Percentiles rank a stretch among this genome's conserved stretches.
phyloP scores from a whole-genome alignment of 208 protist genomes.

The Herpetomonas samuelpessoai region DNA sequence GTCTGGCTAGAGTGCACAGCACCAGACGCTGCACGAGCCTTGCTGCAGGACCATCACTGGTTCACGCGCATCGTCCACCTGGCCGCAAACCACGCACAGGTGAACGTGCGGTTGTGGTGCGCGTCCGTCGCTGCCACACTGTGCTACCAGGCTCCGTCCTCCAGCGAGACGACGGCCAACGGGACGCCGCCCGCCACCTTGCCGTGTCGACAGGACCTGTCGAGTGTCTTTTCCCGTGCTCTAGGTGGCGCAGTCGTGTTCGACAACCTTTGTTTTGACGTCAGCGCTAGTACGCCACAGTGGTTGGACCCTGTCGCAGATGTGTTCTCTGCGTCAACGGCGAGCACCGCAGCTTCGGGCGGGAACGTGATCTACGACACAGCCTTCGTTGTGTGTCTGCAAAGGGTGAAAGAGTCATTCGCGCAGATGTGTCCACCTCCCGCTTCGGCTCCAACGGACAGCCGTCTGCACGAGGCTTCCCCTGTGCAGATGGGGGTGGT shows the following conservation, averaged over 20 bases:
- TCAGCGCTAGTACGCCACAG: conserved; percentile 45
- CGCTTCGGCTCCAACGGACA: too few species aligned
- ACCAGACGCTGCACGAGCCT: conserved; percentile 15
- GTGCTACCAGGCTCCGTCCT: conserved; percentile 20
- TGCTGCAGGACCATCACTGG: conserved; percentile 42
- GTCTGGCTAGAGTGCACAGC: conserved; percentile 27
- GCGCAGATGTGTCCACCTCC: conserved; percentile 11
- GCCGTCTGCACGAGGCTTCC: too few species aligned
- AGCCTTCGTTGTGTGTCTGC: conserved; percentile 19
- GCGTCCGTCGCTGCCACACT: conserved; percentile 49
- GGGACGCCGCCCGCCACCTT: too few species aligned
- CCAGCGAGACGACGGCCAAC: background rate
- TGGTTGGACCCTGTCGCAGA: conserved; percentile 54
- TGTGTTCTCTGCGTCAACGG: too few species aligned
- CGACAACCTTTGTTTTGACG: conserved; percentile 74
- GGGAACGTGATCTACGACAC: background rate
- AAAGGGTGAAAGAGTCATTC: conserved; percentile 31
- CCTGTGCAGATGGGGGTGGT: too few species aligned
- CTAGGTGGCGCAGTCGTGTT: conserved; percentile 52
- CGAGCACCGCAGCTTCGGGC: background rate
- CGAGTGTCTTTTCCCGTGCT: background rate
- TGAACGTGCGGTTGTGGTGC: conserved; percentile 67
- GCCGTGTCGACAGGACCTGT: background rate
- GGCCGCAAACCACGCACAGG: conserved; percentile 36
- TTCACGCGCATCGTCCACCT: conserved; percentile 40